A percentile compares a stretch with the other conserved stretches of the same genome.
Evolutionary conservation across 2,329 filamentous ascomycete species (phyloP).

Genomic region (Mycogone perniciosa): DNA sequence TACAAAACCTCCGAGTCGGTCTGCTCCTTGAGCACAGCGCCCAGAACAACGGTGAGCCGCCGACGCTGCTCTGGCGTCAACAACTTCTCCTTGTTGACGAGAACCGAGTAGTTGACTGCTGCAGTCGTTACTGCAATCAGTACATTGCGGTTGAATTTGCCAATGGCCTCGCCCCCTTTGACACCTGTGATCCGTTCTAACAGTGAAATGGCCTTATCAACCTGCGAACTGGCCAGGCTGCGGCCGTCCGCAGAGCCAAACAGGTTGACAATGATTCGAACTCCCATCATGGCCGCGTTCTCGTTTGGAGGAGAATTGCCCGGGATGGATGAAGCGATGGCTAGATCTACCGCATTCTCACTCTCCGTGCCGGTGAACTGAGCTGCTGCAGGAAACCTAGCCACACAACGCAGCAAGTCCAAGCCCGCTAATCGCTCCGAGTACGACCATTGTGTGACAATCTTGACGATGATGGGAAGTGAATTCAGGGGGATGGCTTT

Average conservation of each 20-base stretch:
- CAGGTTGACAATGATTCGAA: constrained; percentile 75
- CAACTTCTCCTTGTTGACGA: constrained; percentile 47
- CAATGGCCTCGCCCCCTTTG: constrained; percentile 41
- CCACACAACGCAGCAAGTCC: constrained; percentile 79
- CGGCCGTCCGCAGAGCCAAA: constrained; percentile 72
- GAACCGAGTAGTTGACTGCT: constrained; percentile 77
- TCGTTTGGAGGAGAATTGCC: constrained; percentile 55
- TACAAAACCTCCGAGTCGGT: constrained; percentile 79
- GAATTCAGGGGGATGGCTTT: constrained; percentile 44
- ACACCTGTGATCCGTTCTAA: constrained; percentile 57
- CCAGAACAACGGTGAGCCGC: constrained; percentile 53
- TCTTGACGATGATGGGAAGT: constrained; percentile 60
- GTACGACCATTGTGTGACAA: constrained; percentile 74
- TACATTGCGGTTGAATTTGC: constrained; percentile 65
- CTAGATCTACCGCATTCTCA: constrained; percentile 54
- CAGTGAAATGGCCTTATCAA: constrained; percentile 53
- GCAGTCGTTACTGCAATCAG: constrained; percentile 76
- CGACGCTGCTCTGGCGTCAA: constrained; percentile 27
- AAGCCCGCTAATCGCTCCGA: constrained; percentile 75
- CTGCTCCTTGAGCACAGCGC: constrained; percentile 56
- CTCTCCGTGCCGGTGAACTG: constrained; percentile 47
- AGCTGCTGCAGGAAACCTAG: constrained; percentile 61
- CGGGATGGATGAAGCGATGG: constrained; percentile 33
- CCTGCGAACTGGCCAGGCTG: constrained; percentile 51
- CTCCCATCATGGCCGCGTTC: constrained; percentile 83